Evolutionary conservation across 495 filamentous ascomycete species (phyloP), one percentile per base, ranked within the genome.

Genomic region (Coniosporium apollinis): DNA sequence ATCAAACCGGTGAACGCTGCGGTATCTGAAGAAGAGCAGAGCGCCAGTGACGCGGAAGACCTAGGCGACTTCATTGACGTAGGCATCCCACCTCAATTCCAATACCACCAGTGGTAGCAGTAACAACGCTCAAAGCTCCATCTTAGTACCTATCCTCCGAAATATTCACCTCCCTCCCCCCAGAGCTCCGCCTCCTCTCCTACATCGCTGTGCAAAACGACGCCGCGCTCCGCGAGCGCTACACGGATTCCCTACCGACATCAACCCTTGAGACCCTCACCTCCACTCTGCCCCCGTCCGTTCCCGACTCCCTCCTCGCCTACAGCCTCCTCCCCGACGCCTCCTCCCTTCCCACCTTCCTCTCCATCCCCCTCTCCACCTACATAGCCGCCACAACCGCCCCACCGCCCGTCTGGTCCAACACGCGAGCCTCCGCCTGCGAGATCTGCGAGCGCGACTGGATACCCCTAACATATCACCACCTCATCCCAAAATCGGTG

Each of bases 371-470:
- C 0, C 48, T 86, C 4, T 59, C 61, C 1, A 58, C 69, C 5
- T 89, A 77, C 54, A 57, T 80, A 17, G 48, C 48, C 5, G 46
- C 57, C 2, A 55, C 64, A 10, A 66, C 64, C 4, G 62, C 69
- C 1, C 57, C 74, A 0, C 80, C 80, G 0, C 78, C 77, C 0
- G 57, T n/a, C n/a, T n/a, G 71, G 47, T 56, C 58, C 2, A 57
- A 55, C 0, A 78, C 75, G 1, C 66, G 67, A 11, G 56, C 55
- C 2, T 52, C 59, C 0, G 75, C 61, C 2, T 93, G 84, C 57
- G 82, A 92, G 64, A 70, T 91, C 39, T 91, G 83, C 51, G 72
- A 65, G n/a, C 68, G 84, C 0, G 65, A 69, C 43, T 82, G 76
- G 69, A 74, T 91, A 31, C 72, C 74, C 19, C 55, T 86, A 28